Percentiles rank a stretch among this genome's conserved stretches.
phyloP scores from a whole-genome alignment of 208 protist genomes.

The Naegleria fowleri region DNA sequence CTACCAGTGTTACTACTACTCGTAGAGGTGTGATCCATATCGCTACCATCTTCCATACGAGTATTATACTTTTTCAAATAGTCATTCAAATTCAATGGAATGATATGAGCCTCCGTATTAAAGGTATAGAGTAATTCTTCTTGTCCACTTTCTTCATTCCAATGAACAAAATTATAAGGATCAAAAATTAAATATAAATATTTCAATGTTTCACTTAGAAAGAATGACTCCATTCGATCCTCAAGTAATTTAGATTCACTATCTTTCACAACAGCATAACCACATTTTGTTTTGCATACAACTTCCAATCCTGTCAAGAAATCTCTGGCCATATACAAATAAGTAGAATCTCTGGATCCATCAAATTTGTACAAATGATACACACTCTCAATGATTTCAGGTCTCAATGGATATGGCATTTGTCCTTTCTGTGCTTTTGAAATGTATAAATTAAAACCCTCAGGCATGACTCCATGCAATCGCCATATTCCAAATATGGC shows the following conservation, averaged over 20 bases:
- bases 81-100: conserved; percentile 6
- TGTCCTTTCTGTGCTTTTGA: neutral
- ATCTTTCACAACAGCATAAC: conserved; percentile 50
- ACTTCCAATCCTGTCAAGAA: conserved; percentile 55
- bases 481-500: conserved; percentile 60
- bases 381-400: conserved; percentile 56
- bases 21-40: neutral
- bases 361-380: conserved; percentile 54
- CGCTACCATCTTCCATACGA: neutral
- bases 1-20: no score
- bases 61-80: neutral
- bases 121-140: conserved; percentile 28
- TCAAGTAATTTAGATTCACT: conserved; percentile 43
- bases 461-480: conserved; percentile 62
- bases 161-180: conserved; percentile 44
- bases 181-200: conserved; percentile 89
- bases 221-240: conserved; percentile 84
- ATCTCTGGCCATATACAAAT: conserved; percentile 59
- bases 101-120: conserved; percentile 40
- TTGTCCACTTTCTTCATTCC: neutral
- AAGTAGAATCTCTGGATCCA: conserved; percentile 42
- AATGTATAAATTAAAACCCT: conserved; percentile 39
- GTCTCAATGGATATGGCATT: conserved; percentile 57
- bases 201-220: conserved; percentile 88
- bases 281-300: conserved; percentile 52